phyloP scores from a whole-genome alignment of 257 asterid species.

The Solanum chmielewskii region DNA sequence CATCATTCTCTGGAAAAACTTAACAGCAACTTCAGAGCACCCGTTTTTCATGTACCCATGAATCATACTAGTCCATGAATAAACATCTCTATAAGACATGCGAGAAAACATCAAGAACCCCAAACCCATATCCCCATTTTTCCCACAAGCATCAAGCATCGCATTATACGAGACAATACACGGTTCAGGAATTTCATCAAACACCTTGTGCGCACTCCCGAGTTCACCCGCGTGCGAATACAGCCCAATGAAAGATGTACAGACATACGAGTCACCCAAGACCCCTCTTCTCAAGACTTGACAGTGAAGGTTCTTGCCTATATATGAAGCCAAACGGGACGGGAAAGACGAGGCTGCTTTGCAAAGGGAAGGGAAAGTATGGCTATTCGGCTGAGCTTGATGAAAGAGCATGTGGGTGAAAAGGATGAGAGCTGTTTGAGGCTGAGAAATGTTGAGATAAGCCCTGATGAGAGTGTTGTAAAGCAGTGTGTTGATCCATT shows the following conservation, averaged over 20 bases:
- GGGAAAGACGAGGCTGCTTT: conserved; percentile 44
- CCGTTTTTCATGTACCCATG: conserved; percentile 42
- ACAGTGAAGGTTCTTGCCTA: conserved; percentile 38
- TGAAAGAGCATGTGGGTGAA: conserved; percentile 31
- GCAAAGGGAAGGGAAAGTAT: conserved; percentile 53
- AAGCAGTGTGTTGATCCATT: conserved; percentile 75
- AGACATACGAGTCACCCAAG: conserved; percentile 50
- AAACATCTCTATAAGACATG: conserved; percentile 55
- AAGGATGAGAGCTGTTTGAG: conserved; percentile 9
- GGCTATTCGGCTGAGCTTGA: background rate
- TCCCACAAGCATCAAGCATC: conserved; percentile 64
- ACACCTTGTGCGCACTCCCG: conserved; percentile 42
- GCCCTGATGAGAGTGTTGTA: conserved; percentile 66
- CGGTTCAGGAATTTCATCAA: conserved; percentile 56
- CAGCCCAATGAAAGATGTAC: conserved; percentile 47
- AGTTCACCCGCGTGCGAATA: conserved; percentile 49
- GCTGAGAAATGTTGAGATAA: conserved; percentile 9
- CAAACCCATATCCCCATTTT: conserved; percentile 47
- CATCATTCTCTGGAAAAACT: conserved; percentile 52
- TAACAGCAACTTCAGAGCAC: conserved; percentile 40
- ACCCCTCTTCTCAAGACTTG: conserved; percentile 65
- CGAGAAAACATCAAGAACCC: conserved; percentile 35
- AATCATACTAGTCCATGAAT: conserved; percentile 82
- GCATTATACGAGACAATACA: conserved; percentile 60
- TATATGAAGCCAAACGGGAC: conserved; percentile 4